Base-by-base conservation (phyloP, 768 basidiomycete species). In the Suillus luteus region DNA sequence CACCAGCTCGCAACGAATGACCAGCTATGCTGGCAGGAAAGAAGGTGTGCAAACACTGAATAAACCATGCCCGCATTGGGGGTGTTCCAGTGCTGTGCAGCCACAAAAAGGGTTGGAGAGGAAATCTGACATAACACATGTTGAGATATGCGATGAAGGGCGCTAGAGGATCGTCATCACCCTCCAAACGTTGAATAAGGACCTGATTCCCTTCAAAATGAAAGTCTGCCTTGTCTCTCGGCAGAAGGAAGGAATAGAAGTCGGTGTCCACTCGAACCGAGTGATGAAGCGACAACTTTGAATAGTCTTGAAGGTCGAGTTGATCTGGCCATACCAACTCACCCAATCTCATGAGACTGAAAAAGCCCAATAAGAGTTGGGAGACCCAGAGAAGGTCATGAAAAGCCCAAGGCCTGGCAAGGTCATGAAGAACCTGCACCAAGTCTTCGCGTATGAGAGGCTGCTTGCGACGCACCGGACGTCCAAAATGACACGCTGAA, bases 21-120 rank as follows among this genome's bases (percentile, higher is more conserved):
- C 41, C 41, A 43, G 6, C 41, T 7, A 43, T 43, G 17, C 41
- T 43, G 41, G 17, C 2, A 6, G 41, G 41, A 8, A 43, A 43
- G 40, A 71, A 62, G 0, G 10, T 3, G 2, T 62, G 70, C 0
- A 83, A 63, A 2, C 73, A 68, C 0, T 17, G 14, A 0, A 75
- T 67, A 65, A 81, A 81, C 76, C 79, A 82, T 0, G 55, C 37
- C 0, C 73, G 68, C 0, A 71, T 77, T 0, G 80, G 82, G 0
- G 78, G 63, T 0, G 49, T 6, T 0, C 81, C 79, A 41, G 72
- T 43, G 0, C 15, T 19, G 11, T 64, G 66, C 14, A 82, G 57
- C 75, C 74, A 82, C 1, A 83, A 75, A 3, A 68, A 68, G 0
- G 75, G 71, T 10, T 70, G 69, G 58, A 71, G 67, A 5, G 68